Percentiles rank a stretch among this genome's conserved stretches.
Conservation (phyloP, 2,329 filamentous ascomycete species). For the Scedosporium boydii region DNA sequence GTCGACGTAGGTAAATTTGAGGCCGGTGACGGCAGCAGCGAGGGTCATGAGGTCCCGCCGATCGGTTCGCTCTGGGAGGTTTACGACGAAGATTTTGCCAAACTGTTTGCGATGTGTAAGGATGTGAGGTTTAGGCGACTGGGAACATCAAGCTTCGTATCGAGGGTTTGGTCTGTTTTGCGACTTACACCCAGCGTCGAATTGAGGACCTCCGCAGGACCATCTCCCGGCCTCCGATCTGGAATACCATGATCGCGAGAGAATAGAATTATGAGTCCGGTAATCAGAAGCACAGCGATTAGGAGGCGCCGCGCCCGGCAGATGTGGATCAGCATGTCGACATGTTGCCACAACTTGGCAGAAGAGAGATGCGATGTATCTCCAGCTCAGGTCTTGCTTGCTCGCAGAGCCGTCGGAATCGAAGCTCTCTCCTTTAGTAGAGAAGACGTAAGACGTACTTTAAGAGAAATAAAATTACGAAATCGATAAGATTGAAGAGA, state of each 20-base stretch:
- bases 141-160: background rate
- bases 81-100: slow-evolving; percentile 41
- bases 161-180: too few relatives aligned
- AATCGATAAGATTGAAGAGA: background rate
- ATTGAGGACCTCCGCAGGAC: background rate
- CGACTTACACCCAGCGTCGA: slow-evolving; percentile 3
- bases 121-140: background rate
- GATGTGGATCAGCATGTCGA: background rate
- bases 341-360: background rate
- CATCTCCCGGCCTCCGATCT: background rate
- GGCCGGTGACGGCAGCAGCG: slow-evolving; percentile 32
- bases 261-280: background rate
- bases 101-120: slow-evolving; percentile 27
- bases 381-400: background rate
- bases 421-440: background rate
- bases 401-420: background rate
- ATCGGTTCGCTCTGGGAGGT: slow-evolving; percentile 39
- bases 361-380: background rate
- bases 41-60: slow-evolving; percentile 39
- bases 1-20: slow-evolving; percentile 35
- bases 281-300: background rate
- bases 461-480: background rate
- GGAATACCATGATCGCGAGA: background rate
- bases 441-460: background rate
- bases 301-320: background rate